Evolutionary conservation across 148 eudicot genomes (phyloP), one percentile per base, ranked within the genome.

Genomic region (Rhododendron kiyosumense): DNA sequence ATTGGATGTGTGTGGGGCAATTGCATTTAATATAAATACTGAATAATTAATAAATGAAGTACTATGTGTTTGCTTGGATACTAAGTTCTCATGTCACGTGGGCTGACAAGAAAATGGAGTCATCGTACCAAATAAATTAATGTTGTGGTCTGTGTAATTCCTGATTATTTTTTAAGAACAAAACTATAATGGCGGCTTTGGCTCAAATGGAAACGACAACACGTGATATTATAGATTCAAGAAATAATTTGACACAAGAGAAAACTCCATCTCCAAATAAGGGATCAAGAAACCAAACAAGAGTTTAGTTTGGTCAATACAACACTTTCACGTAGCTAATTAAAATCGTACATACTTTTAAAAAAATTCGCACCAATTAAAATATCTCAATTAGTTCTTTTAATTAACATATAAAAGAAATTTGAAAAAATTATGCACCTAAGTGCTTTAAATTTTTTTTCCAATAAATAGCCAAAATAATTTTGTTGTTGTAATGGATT

Each of bases 1-100:
- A 81, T 81, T 81, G 4, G 84, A 81, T 59, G 22, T 59, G 22
- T 59, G 84, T 81, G 73, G 84, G 84, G 28, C 84, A 15, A n/a
- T 24, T n/a, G 48, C 36, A 59, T 59, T 81, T 59, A 12, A 36
- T 30, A 15, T 6, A 14, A 49, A 80, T 30, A 34, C 24, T 28
- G 43, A 80, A 49, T 51, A 36, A 51, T 51, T 80, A 51, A 49
- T 13, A 4, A 30, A 67, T 51, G 30, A 49, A 79, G 32, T 79
- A 79, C 43, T 5, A 41, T 41, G 43, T 79, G 54, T 79, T 22
- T 45, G 1, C 12, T 45, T 78, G 30, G 28, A 78, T 41, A 30
- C 41, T 51, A 52, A 80, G 54, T 80, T 80, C 43, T 34, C 83
- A 28, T 51, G 51, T 80, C 65, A 9, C 18, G 36, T 80, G 57